These are phyloP conservation scores for Diaporthe capsici DNA, from an alignment of 2,329 filamentous ascomycete species.

Conservation along the genomic window DNA sequence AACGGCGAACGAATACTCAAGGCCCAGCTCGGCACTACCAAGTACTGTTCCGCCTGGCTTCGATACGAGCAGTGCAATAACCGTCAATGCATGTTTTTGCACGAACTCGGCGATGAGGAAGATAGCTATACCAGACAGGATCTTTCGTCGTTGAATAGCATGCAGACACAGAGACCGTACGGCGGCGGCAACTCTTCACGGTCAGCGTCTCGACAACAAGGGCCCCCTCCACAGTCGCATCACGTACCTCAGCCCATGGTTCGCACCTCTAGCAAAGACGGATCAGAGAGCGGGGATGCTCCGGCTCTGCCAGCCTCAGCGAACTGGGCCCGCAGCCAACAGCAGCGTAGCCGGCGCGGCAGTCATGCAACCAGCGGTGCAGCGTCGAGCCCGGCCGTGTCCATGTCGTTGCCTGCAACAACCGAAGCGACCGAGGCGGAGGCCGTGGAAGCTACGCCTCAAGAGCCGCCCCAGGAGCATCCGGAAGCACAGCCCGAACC, in stretches of 20 bases:
- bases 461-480: constrained; percentile 46
- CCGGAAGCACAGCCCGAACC: constrained; percentile 51
- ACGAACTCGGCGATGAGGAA: constrained; percentile 97
- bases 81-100: constrained; percentile 96
- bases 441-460: constrained; percentile 52
- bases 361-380: constrained; percentile 87
- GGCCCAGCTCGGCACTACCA: constrained; percentile 89
- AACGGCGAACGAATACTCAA: constrained; percentile 90
- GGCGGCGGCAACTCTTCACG: constrained; percentile 64
- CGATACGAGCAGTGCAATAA: constrained; percentile 96
- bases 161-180: constrained; percentile 81
- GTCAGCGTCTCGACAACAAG: constrained; percentile 67
- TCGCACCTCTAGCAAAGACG: constrained; percentile 84
- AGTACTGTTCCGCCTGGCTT: constrained; percentile 98
- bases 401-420: constrained; percentile 68
- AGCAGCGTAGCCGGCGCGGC: constrained; percentile 76
- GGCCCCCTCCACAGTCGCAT: constrained; percentile 54
- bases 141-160: constrained; percentile 93
- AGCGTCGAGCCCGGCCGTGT: constrained; percentile 85
- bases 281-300: constrained; percentile 80
- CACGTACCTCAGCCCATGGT: constrained; percentile 74
- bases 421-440: constrained; percentile 63
- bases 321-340: constrained; percentile 86
- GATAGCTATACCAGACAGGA: constrained; percentile 97
- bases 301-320: constrained; percentile 94